phyloP scores from a whole-genome alignment of 257 asterid genomes.

The Solanum lycopersicoides region DNA sequence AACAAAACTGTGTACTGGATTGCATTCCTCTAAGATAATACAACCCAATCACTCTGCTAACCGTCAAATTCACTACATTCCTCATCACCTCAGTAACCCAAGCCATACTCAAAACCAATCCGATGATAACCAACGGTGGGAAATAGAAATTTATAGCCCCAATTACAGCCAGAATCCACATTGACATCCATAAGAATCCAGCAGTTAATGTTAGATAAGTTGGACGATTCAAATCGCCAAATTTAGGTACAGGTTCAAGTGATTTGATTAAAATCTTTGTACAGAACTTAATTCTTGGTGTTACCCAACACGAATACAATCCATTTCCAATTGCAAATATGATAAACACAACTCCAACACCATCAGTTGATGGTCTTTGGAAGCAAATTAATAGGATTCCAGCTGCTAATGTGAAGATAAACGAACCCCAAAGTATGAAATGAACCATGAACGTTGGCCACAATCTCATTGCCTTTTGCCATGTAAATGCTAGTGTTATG shows the following conservation, averaged over 20 bases:
- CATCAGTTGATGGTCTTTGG: conserved; percentile 77
- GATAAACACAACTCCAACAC: conserved; percentile 52
- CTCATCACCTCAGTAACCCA: conserved; percentile 99
- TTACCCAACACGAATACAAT: conserved; percentile 89
- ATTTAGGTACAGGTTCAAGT: conserved; percentile 74
- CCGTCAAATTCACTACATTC: conserved; percentile 81
- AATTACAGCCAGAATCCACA: conserved; percentile 78
- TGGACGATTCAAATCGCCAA: conserved; percentile 62
- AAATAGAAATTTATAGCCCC: conserved; percentile 71
- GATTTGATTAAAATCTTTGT: conserved; percentile 56
- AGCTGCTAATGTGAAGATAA: conserved; percentile 50
- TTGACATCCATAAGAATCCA: conserved; percentile 89
- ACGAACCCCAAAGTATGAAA: conserved; percentile 85
- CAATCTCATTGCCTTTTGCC: conserved; percentile 78
- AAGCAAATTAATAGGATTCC: conserved; percentile 82
- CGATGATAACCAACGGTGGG: conserved; percentile 57
- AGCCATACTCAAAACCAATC: conserved; percentile 52
- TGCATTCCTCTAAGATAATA: conserved; percentile 95
- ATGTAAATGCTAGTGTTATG: conserved; percentile 65
- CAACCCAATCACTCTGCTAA: conserved; percentile 76
- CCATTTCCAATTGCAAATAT: conserved; percentile 81
- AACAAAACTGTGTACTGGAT: conserved; percentile 69
- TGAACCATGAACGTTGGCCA: conserved; percentile 92
- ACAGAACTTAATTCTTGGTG: conserved; percentile 70
- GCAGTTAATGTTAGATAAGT: conserved; percentile 76